A percentile compares a stretch with the other conserved stretches of the same genome.
These are phyloP conservation scores for Stephanodiscus minutulus DNA, from an alignment of 108 stramenopile genomes.

Conservation along the genomic window DNA sequence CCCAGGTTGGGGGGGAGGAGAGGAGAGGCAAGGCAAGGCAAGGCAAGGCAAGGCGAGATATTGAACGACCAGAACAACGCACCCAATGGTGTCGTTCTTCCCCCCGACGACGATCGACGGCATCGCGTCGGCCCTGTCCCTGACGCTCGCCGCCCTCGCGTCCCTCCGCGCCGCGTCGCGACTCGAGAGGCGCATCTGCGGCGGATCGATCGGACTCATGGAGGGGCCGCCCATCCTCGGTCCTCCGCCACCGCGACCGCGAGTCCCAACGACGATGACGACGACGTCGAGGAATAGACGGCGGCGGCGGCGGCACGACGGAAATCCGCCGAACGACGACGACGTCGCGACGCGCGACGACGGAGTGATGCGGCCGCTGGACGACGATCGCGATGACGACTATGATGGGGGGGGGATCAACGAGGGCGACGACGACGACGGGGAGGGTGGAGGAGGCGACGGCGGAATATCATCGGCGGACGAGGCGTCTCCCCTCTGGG, in stretches of 20 bases:
- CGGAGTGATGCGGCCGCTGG: too few species aligned
- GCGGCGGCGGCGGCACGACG: too few species aligned
- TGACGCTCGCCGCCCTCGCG: constrained; percentile 52
- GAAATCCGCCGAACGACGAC: too few species aligned
- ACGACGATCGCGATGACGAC: background rate
- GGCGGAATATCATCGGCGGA: background rate
- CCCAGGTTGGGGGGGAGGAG: too few species aligned
- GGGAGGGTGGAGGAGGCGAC: constrained; percentile 1
- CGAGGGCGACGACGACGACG: background rate
- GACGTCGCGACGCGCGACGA: too few species aligned
- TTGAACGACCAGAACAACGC: too few species aligned
- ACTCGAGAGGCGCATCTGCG: constrained; percentile 46
- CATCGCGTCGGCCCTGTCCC: constrained; percentile 22
- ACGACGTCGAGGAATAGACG: too few species aligned
- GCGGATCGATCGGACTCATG: constrained; percentile 71
- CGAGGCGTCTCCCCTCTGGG: constrained; percentile 63
- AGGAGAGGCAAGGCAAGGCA: too few species aligned
- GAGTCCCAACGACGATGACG: too few species aligned
- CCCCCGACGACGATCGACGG: constrained; percentile 14
- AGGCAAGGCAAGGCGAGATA: too few species aligned
- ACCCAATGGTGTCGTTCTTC: too few species aligned
- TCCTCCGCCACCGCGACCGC: constrained; percentile 15
- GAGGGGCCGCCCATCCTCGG: constrained; percentile 71
- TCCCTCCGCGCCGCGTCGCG: constrained; percentile 76
- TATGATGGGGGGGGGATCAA: background rate